phyloP scores from a whole-genome alignment of 179 eudicot species.

The Nepenthes alata region DNA sequence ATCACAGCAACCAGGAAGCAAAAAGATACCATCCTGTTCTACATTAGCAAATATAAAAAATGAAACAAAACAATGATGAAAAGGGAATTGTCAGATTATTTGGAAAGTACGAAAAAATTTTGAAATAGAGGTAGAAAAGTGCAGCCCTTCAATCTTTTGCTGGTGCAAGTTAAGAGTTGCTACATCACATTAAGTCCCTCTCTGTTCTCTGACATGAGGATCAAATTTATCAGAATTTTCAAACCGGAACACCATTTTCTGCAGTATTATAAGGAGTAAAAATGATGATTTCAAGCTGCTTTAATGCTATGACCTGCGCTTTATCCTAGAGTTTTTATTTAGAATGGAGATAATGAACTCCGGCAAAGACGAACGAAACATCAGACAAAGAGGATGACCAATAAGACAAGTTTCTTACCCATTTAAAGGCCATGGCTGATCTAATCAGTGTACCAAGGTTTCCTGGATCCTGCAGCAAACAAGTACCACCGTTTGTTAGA shows the following conservation, averaged over 20 bases:
- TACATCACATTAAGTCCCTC: too few relatives aligned
- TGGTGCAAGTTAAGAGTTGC: too few relatives aligned
- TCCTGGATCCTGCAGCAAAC: slow-evolving; percentile 76
- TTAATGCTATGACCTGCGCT: too few relatives aligned
- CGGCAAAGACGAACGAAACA: not conserved
- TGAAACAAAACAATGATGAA: not conserved
- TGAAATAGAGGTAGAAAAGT: too few relatives aligned
- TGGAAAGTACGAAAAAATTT: not conserved
- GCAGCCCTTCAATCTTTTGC: too few relatives aligned
- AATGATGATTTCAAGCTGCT: not conserved
- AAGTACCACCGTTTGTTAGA: not conserved
- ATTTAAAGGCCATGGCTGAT: slow-evolving; percentile 84
- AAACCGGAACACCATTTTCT: not conserved
- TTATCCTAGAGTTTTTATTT: not conserved
- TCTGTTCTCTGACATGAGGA: too few relatives aligned
- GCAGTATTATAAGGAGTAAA: not conserved
- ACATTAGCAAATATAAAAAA: slow-evolving; percentile 1
- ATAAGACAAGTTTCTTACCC: slow-evolving; percentile 39
- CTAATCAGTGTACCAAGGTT: slow-evolving; percentile 89
- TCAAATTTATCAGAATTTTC: too few relatives aligned
- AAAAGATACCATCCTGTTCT: slow-evolving; percentile 49
- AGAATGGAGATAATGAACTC: not conserved
- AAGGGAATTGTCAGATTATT: not conserved
- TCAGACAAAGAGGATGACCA: not conserved
- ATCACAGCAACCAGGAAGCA: slow-evolving; percentile 47